phyloP scores from a whole-genome alignment of 352 stramenopile genomes.

The Phytopythium helicoides region DNA sequence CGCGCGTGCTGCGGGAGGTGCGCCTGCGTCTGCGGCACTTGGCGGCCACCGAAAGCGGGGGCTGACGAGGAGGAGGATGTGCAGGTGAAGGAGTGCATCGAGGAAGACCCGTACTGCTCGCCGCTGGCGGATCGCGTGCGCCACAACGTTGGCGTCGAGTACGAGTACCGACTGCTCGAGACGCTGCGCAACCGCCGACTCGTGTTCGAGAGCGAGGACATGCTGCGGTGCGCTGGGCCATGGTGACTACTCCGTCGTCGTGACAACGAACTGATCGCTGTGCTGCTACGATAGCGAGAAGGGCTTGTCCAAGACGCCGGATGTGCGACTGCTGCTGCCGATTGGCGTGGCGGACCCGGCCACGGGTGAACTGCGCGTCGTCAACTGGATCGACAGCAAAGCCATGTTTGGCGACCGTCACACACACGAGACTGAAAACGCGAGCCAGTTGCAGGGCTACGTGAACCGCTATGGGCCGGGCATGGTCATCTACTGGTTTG shows the following conservation, averaged over 20 bases:
- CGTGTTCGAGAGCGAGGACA: constrained; percentile 83
- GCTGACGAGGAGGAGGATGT: neutral
- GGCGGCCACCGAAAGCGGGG: neutral
- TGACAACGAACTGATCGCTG: neutral
- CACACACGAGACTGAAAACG: constrained; percentile 78
- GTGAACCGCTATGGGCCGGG: constrained; percentile 79
- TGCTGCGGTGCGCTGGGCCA: constrained; percentile 31
- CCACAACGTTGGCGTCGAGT: constrained; percentile 80
- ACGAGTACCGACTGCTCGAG: constrained; percentile 81
- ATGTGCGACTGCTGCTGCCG: constrained; percentile 75
- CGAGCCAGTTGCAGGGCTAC: constrained; percentile 71
- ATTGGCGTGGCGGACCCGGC: constrained; percentile 65
- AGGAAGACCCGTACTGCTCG: constrained; percentile 70
- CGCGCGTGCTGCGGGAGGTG: constrained; percentile 27
- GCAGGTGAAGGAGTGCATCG: constrained; percentile 69
- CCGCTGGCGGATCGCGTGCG: constrained; percentile 70
- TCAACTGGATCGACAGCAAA: constrained; percentile 92
- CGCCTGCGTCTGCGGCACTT: neutral
- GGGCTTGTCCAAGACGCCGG: constrained; percentile 84
- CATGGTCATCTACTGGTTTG: constrained; percentile 91
- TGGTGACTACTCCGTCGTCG: neutral
- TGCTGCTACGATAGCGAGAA: constrained; percentile 30
- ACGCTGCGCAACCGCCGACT: constrained; percentile 68
- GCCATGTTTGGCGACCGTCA: constrained; percentile 86
- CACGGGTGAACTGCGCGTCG: constrained; percentile 32